A percentile compares a stretch with the other conserved stretches of the same genome.
Conservation (phyloP, 2,329 filamentous ascomycete species). For the Orbilia quercus region DNA sequence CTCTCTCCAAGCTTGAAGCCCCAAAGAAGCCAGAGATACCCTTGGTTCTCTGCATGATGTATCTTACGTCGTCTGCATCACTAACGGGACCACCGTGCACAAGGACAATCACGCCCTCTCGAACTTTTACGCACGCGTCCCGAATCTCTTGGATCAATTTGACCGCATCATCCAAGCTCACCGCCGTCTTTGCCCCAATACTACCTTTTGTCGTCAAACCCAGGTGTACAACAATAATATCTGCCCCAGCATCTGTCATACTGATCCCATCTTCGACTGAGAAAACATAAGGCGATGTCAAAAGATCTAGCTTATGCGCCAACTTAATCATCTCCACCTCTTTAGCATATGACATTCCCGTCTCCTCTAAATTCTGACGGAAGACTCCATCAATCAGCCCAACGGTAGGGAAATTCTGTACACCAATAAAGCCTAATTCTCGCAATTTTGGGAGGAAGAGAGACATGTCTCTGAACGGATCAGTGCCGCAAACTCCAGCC, state of each 20-base stretch:
- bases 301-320: constrained; percentile 71
- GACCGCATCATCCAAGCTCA: constrained; percentile 74
- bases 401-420: constrained; percentile 80
- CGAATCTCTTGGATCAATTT: constrained; percentile 72
- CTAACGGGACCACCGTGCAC: constrained; percentile 78
- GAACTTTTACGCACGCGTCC: constrained; percentile 70
- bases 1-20: constrained; percentile 75
- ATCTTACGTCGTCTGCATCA: constrained; percentile 72
- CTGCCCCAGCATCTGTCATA: constrained; percentile 75
- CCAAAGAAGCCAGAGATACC: constrained; percentile 79
- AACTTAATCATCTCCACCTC: constrained; percentile 75
- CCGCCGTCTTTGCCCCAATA: constrained; percentile 73
- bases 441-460: constrained; percentile 72
- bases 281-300: constrained; percentile 79
- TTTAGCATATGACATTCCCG: constrained; percentile 74
- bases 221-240: constrained; percentile 72
- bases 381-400: constrained; percentile 77
- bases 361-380: constrained; percentile 75
- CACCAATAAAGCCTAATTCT: constrained; percentile 73
- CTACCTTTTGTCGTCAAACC: constrained; percentile 74
- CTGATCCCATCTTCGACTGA: constrained; percentile 70
- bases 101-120: constrained; percentile 72
- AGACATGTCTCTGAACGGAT: constrained; percentile 74
- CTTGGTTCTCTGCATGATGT: constrained; percentile 70
- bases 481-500: constrained; percentile 77